Conservation (phyloP, 139 green algal genomes). For the Micractinium conductrix region DNA sequence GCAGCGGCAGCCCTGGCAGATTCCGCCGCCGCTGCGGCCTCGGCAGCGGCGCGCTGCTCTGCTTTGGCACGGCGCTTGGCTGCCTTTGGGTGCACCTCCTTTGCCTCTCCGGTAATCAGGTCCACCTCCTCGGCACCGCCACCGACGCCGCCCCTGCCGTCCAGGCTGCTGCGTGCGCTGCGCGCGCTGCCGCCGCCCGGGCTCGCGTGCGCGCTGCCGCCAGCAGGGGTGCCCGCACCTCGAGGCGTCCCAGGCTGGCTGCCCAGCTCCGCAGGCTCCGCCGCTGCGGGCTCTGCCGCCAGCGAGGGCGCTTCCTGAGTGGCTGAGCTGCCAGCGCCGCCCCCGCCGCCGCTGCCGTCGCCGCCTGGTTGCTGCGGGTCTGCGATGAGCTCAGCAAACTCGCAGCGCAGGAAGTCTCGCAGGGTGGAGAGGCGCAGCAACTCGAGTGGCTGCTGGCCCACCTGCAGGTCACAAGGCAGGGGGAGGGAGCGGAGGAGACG, state of each 20-base stretch:
- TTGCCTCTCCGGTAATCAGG: conserved; percentile 10
- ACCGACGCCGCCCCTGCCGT: background rate
- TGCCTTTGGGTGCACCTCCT: conserved; percentile 15
- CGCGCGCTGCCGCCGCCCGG: background rate
- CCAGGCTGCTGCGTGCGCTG: background rate
- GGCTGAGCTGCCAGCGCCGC: conserved; percentile 1
- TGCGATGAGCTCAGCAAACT: conserved; percentile 66
- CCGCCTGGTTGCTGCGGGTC: background rate
- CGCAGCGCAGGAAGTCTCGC: conserved; percentile 80
- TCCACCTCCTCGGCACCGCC: background rate
- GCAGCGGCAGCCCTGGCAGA: background rate
- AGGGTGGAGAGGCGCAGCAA: conserved; percentile 73
- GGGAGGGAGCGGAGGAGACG: too few species aligned
- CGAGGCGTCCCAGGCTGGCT: background rate
- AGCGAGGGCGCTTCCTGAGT: too few species aligned
- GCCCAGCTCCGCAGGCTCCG: background rate
- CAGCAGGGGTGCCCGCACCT: background rate
- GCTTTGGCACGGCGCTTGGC: background rate
- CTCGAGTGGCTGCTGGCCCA: conserved; percentile 54
- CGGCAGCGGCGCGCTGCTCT: background rate
- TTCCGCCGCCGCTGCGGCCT: background rate
- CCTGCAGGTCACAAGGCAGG: conserved; percentile 31
- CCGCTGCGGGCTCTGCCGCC: too few species aligned
- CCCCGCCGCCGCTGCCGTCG: background rate
- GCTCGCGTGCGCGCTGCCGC: background rate